A percentile compares a stretch with the other conserved stretches of the same genome.
These are phyloP conservation scores for Fusarium coffeatum DNA, from an alignment of 2,329 filamentous ascomycete genomes.

Conservation along the genomic window DNA sequence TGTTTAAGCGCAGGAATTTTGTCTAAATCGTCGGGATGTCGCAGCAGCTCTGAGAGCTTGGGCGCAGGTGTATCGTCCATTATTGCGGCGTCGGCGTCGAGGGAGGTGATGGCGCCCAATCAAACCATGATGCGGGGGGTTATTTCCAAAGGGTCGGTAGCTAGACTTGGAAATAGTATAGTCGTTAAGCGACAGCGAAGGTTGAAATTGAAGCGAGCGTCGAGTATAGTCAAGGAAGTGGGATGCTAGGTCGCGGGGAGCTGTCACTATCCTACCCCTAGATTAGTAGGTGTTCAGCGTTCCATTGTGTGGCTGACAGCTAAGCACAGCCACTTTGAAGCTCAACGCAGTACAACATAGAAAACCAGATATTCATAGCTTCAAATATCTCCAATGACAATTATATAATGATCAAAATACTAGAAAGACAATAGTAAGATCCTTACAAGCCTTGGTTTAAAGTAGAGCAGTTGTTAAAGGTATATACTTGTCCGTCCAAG, in stretches of 20 bases:
- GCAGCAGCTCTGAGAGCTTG: conserved; percentile 91
- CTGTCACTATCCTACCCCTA: conserved; percentile 24
- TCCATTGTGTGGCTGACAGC: conserved; percentile 37
- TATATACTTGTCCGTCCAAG: background rate
- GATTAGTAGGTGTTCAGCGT: conserved; percentile 3
- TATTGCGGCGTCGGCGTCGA: conserved; percentile 39
- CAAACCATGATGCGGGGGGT: conserved; percentile 44
- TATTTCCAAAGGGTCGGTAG: background rate
- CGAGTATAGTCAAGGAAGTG: conserved; percentile 14
- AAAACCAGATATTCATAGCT: background rate
- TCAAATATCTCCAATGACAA: background rate
- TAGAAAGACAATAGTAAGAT: rapidly evolving
- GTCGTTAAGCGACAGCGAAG: background rate
- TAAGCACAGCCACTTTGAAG: conserved; percentile 32
- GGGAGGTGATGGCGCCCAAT: conserved; percentile 37
- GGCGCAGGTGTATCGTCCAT: conserved; percentile 72
- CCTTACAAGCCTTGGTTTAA: background rate
- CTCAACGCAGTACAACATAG: background rate
- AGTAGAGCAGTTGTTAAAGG: background rate
- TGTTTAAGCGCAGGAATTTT: conserved; percentile 91
- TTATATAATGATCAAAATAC: background rate
- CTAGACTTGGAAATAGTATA: background rate
- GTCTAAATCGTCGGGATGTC: conserved; percentile 96
- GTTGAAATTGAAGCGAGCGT: conserved; percentile 24
- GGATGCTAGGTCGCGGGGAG: conserved; percentile 32